phyloP scores from a whole-genome alignment of 192 early-diverging fungal species.

The Gaertneriomyces semiglobifer region DNA sequence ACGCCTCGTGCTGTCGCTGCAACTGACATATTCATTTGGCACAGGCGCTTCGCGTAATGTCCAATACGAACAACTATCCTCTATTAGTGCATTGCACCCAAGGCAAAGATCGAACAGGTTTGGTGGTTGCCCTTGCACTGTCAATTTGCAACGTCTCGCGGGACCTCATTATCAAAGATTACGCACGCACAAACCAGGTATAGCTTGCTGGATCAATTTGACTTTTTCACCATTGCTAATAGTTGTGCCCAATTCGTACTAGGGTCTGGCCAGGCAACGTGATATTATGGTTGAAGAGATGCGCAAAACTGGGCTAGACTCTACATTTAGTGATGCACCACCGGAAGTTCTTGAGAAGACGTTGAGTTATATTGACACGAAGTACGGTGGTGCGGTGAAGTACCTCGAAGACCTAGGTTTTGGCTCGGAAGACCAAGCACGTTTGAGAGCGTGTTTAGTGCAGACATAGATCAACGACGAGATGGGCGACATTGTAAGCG shows the following conservation, averaged over 20 bases:
- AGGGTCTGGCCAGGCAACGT: conserved; percentile 16
- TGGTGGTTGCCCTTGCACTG: conserved; percentile 32
- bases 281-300: conserved; percentile 29
- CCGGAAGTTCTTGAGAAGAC: conserved; percentile 20
- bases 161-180: conserved; percentile 28
- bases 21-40: neutral
- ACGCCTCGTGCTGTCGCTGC: neutral
- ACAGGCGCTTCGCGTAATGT: conserved; percentile 30
- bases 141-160: conserved; percentile 12
- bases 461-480: neutral
- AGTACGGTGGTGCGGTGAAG: conserved; percentile 22
- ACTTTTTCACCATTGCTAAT: no score
- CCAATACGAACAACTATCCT: conserved; percentile 31
- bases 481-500: no score
- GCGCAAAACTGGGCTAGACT: conserved; percentile 33
- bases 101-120: conserved; percentile 52
- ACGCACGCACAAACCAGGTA: conserved; percentile 12
- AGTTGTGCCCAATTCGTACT: no score
- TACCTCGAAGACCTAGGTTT: conserved; percentile 27
- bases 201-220: no score
- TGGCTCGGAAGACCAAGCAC: conserved; percentile 9
- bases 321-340: conserved; percentile 23
- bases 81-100: conserved; percentile 50
- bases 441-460: neutral
- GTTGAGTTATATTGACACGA: conserved; percentile 19